Conservation (phyloP, 306 rosid species). For the Medicago ruthenica region DNA sequence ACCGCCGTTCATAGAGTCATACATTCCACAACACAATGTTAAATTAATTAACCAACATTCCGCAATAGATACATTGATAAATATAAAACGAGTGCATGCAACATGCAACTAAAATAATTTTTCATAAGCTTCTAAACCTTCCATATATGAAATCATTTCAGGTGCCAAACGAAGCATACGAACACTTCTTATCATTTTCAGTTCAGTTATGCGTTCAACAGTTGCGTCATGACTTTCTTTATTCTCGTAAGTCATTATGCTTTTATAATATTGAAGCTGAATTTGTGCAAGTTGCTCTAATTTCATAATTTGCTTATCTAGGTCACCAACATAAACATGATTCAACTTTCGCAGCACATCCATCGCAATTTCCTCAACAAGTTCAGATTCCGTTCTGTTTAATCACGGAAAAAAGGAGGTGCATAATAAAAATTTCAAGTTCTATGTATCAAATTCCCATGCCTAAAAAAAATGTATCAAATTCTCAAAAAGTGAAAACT, state of each 20-base stretch:
- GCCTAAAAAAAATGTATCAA: too few species aligned
- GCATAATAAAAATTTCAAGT: too few species aligned
- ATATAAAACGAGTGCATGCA: neutral
- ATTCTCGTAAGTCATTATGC: neutral
- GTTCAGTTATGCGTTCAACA: neutral
- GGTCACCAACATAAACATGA: slow-evolving; percentile 27
- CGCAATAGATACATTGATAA: too few species aligned
- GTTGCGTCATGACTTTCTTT: neutral
- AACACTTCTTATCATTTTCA: slow-evolving; percentile 10
- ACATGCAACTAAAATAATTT: neutral
- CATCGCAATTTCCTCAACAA: slow-evolving; percentile 20
- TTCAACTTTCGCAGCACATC: slow-evolving; percentile 39
- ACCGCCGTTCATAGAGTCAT: too few species aligned
- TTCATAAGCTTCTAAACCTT: neutral
- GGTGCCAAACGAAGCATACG: slow-evolving; percentile 18
- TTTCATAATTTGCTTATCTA: slow-evolving; percentile 17
- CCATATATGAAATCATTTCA: slow-evolving; percentile 1
- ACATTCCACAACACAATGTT: too few species aligned
- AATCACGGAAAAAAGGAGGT: too few species aligned
- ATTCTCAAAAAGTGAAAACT: too few species aligned
- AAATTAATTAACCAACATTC: too few species aligned
- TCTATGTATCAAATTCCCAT: too few species aligned
- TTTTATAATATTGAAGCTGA: slow-evolving; percentile 25
- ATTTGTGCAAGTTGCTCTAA: slow-evolving; percentile 25
- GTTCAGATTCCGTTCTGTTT: too few species aligned